Conservation (phyloP, 1,139 yeast species). For the Suhomyces bribrorum region DNA sequence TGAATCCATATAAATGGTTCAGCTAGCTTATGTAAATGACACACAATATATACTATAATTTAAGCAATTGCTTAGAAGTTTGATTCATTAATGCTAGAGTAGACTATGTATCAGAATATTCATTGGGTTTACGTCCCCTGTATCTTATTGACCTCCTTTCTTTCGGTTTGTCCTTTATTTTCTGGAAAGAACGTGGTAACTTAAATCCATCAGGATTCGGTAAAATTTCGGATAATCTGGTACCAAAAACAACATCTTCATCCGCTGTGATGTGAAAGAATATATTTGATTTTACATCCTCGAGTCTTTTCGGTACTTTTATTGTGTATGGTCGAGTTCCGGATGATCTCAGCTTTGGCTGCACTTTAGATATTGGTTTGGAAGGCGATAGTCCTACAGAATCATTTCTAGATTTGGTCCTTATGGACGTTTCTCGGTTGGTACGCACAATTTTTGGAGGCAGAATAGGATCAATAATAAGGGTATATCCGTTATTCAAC, state of each 20-base stretch:
- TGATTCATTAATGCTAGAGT: neutral
- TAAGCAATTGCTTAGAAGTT: no score
- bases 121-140: neutral
- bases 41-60: no score
- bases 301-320: slow-evolving; percentile 4
- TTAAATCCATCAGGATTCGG: slow-evolving; percentile 8
- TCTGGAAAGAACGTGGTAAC: slow-evolving; percentile 7
- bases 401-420: neutral
- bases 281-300: slow-evolving; percentile 3
- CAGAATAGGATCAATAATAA: slow-evolving; percentile 33
- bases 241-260: slow-evolving; percentile 8
- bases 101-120: neutral
- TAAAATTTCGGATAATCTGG: slow-evolving; percentile 1
- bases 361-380: neutral
- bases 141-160: slow-evolving; percentile 1
- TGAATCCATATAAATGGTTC: no score
- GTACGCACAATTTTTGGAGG: slow-evolving; percentile 27
- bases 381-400: neutral
- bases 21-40: no score
- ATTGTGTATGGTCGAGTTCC: neutral
- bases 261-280: slow-evolving; percentile 3
- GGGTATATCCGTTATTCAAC: slow-evolving; percentile 30
- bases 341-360: neutral
- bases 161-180: neutral
- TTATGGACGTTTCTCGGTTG: neutral